phyloP scores from a whole-genome alignment of 805 yeast genomes.

The Ogataea minuta region DNA sequence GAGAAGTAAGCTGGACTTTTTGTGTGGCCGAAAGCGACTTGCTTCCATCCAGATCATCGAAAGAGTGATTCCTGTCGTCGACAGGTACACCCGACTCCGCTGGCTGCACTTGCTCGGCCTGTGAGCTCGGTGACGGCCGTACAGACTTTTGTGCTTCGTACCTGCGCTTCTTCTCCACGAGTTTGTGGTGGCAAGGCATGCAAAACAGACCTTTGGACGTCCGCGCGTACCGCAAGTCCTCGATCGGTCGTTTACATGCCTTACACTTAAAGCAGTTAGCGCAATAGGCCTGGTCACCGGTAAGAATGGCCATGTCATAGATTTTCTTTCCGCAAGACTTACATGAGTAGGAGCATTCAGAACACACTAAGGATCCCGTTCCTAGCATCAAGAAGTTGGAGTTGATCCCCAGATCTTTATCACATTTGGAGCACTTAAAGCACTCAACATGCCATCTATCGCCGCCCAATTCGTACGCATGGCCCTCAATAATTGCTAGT shows the following conservation, averaged over 20 bases:
- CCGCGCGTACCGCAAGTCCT: slow-evolving; percentile 86
- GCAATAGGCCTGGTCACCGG: slow-evolving; percentile 95
- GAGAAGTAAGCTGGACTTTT: slow-evolving; percentile 15
- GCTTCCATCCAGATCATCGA: slow-evolving; percentile 7
- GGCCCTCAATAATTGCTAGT: slow-evolving; percentile 74
- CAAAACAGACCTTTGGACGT: slow-evolving; percentile 92
- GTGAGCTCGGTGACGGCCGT: neutral
- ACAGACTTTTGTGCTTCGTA: slow-evolving; percentile 46
- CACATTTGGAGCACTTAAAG: slow-evolving; percentile 85
- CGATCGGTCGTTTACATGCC: slow-evolving; percentile 80
- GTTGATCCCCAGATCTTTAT: slow-evolving; percentile 74
- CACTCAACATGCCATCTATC: slow-evolving; percentile 96
- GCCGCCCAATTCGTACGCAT: slow-evolving; percentile 91
- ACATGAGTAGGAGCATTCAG: slow-evolving; percentile 90
- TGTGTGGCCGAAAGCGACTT: slow-evolving; percentile 12
- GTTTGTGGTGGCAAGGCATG: slow-evolving; percentile 84
- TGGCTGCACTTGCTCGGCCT: slow-evolving; percentile 1
- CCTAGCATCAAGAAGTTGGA: slow-evolving; percentile 90
- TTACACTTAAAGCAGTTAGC: slow-evolving; percentile 86
- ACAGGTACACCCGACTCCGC: slow-evolving; percentile 6
- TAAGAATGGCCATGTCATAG: slow-evolving; percentile 87
- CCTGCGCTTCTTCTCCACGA: slow-evolving; percentile 71
- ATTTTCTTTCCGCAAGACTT: slow-evolving; percentile 81
- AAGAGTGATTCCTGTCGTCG: slow-evolving; percentile 12
- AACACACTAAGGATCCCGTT: slow-evolving; percentile 86